phyloP scores from a whole-genome alignment of 1,284 basidiomycete genomes.

The Ceratobasidium papillatum region DNA sequence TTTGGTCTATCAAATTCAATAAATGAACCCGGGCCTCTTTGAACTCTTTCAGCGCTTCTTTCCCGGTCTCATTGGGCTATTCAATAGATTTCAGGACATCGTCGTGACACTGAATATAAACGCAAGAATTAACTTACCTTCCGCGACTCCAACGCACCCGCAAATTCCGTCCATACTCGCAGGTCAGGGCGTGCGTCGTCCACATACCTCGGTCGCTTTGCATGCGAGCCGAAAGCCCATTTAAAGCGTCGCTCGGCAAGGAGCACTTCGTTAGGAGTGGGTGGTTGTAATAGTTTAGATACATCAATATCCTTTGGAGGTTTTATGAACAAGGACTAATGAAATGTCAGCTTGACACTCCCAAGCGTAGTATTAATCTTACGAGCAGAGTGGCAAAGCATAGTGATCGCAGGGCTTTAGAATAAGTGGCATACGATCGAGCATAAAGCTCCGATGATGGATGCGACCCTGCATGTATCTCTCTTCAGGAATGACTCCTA shows the following conservation, averaged over 20 bases:
- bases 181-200: constrained; percentile 59
- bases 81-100: background rate
- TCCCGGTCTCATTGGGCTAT: background rate
- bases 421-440: constrained; percentile 28
- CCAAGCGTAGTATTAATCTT: background rate
- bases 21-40: constrained; percentile 32
- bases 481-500: background rate
- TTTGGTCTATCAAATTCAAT: constrained; percentile 29
- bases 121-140: background rate
- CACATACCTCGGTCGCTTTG: constrained; percentile 56
- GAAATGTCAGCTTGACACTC: background rate
- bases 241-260: constrained; percentile 70
- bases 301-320: constrained; percentile 52
- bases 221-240: constrained; percentile 71
- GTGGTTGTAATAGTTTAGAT: constrained; percentile 10
- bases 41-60: constrained; percentile 36
- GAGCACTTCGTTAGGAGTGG: background rate
- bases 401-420: constrained; percentile 32
- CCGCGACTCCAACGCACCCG: constrained; percentile 25
- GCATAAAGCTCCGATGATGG: constrained; percentile 21
- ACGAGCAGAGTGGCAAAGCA: constrained; percentile 39
- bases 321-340: constrained; percentile 52
- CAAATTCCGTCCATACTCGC: constrained; percentile 50
- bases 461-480: constrained; percentile 17
- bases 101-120: background rate